Conservation (phyloP, 148 eudicot species). For the Linanthus parryae region DNA sequence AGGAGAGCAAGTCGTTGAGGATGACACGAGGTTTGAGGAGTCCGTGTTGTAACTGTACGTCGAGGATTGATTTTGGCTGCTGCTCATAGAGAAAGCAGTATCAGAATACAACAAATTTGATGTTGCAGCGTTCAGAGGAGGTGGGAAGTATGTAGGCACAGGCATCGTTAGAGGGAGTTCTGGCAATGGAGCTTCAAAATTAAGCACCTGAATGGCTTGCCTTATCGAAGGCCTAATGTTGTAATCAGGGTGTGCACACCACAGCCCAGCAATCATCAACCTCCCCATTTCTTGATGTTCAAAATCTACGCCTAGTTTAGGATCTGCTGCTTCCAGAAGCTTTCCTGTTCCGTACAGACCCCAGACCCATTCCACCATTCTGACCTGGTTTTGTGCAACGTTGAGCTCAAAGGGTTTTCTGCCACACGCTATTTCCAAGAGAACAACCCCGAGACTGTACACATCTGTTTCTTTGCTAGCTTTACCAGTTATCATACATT, state of each 20-base stretch:
- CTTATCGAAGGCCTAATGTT: slow-evolving; percentile 19
- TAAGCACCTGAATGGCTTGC: slow-evolving; percentile 16
- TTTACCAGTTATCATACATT: slow-evolving; percentile 14
- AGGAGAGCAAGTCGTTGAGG: too few relatives aligned
- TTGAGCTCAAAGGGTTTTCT: slow-evolving; percentile 17
- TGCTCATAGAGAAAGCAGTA: neutral
- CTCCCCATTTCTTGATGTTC: slow-evolving; percentile 11
- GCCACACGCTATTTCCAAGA: slow-evolving; percentile 26
- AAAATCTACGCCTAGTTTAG: slow-evolving; percentile 8
- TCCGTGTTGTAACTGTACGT: slow-evolving; percentile 4
- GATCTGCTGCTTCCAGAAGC: slow-evolving; percentile 16
- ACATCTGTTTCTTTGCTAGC: slow-evolving; percentile 24
- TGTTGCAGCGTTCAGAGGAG: neutral
- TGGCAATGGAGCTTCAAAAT: slow-evolving; percentile 23
- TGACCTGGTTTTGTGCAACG: slow-evolving; percentile 2
- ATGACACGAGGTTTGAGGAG: neutral
- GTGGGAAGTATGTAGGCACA: neutral
- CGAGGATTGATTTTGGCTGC: neutral
- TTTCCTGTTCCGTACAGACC: slow-evolving; percentile 16
- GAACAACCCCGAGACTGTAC: slow-evolving; percentile 23
- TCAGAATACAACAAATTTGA: neutral
- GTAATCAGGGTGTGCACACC: slow-evolving; percentile 26
- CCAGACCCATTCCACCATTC: slow-evolving; percentile 23
- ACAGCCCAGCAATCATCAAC: slow-evolving; percentile 20
- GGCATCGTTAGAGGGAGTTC: slow-evolving; percentile 14